These are phyloP conservation scores for Nicotiana otophora DNA, from an alignment of 257 asterid genomes.

Conservation along the genomic window DNA sequence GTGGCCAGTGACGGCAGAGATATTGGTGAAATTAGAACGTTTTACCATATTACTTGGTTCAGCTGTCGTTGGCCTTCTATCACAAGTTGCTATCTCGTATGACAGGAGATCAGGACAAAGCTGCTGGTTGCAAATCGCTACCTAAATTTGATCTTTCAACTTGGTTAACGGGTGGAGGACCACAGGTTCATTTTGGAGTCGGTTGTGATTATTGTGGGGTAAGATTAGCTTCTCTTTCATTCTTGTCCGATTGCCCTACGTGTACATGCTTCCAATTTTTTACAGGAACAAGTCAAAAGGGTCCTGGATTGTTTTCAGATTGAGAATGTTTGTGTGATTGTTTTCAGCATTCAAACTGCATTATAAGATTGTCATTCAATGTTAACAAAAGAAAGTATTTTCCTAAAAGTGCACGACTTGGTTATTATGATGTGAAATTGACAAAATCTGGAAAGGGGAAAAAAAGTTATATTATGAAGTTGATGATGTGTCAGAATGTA, in stretches of 20 bases:
- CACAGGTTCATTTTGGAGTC: constrained; percentile 35
- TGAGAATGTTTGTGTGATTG: neutral
- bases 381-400: no score
- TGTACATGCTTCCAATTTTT: neutral
- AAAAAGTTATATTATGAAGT: neutral
- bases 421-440: neutral
- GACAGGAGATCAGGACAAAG: constrained; percentile 15
- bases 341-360: neutral
- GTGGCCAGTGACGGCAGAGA: no score
- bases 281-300: neutral
- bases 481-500: neutral
- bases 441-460: neutral
- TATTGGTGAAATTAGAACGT: neutral
- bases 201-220: constrained; percentile 92
- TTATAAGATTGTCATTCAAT: neutral
- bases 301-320: neutral
- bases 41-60: neutral
- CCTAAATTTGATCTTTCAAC: constrained; percentile 7
- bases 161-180: constrained; percentile 21
- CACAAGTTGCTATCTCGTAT: constrained; percentile 22
- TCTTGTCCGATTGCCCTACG: neutral
- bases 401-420: no score
- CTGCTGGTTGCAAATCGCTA: constrained; percentile 5
- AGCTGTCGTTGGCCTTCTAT: neutral
- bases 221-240: constrained; percentile 10